Conservation (phyloP, 495 filamentous ascomycete species). For the Penicillium herquei region DNA sequence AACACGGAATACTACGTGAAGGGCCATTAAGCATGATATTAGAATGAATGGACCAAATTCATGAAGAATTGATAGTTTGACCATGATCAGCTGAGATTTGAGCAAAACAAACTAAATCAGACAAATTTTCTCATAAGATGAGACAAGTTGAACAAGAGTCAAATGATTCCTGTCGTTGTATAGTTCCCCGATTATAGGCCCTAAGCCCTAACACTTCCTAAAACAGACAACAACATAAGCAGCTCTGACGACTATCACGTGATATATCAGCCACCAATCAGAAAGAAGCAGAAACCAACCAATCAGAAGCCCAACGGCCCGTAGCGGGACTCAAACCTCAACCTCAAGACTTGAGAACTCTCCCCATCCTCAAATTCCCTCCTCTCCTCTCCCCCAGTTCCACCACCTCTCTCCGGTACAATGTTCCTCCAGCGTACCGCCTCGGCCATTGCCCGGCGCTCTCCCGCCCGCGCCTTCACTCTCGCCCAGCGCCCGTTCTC, state of each 20-base stretch:
- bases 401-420: slow-evolving; percentile 36
- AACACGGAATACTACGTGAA: too few relatives aligned
- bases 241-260: slow-evolving; percentile 9
- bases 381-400: slow-evolving; percentile 18
- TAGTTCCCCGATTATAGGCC: slow-evolving; percentile 1
- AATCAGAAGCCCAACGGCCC: slow-evolving; percentile 34
- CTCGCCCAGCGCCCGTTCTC: slow-evolving; percentile 46
- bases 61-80: too few relatives aligned
- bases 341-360: slow-evolving; percentile 37
- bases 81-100: too few relatives aligned
- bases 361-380: slow-evolving; percentile 26
- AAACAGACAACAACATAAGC: slow-evolving; percentile 23
- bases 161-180: too few relatives aligned
- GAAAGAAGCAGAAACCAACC: slow-evolving; percentile 15
- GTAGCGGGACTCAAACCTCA: slow-evolving; percentile 41
- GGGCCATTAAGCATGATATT: too few relatives aligned
- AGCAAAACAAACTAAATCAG: too few relatives aligned
- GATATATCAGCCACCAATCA: slow-evolving; percentile 38
- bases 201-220: slow-evolving; percentile 32
- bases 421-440: slow-evolving; percentile 87
- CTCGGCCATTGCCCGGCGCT: slow-evolving; percentile 68
- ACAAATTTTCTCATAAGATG: too few relatives aligned
- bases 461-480: slow-evolving; percentile 56
- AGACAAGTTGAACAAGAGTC: too few relatives aligned
- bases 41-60: too few relatives aligned